A percentile compares a stretch with the other conserved stretches of the same genome.
Conservation (phyloP, 495 filamentous ascomycete genomes). For the Sporormia fimetaria region DNA sequence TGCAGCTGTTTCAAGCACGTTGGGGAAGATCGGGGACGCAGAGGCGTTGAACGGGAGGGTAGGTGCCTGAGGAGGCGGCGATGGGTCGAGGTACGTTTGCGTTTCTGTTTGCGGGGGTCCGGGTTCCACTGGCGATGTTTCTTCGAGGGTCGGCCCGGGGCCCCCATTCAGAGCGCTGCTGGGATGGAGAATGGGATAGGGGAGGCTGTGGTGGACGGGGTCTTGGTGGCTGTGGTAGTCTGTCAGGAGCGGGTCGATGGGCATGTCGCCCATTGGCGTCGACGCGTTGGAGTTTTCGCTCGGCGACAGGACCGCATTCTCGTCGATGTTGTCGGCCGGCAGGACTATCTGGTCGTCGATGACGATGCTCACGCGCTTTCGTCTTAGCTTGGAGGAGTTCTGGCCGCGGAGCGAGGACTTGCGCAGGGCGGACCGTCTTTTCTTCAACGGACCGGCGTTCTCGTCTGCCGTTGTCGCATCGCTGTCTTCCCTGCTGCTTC, state of each 20-base stretch:
- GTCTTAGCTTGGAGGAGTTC: neutral
- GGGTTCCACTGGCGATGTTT: too few species aligned
- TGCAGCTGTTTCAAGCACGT: constrained; percentile 5
- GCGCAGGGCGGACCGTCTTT: constrained; percentile 9
- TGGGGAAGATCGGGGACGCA: constrained; percentile 12
- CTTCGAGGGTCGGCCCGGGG: neutral
- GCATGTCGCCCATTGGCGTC: constrained; percentile 6
- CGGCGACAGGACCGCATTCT: constrained; percentile 2
- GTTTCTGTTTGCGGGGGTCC: constrained; percentile 32
- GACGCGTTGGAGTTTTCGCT: constrained; percentile 13
- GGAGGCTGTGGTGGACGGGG: constrained; percentile 14
- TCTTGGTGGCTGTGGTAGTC: constrained; percentile 4
- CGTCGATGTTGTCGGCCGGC: constrained; percentile 13
- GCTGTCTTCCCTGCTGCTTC: neutral
- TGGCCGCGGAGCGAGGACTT: constrained; percentile 21
- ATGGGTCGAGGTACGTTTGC: constrained; percentile 28
- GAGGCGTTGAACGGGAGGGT: constrained; percentile 8
- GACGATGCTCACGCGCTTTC: constrained; percentile 22
- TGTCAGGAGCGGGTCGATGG: constrained; percentile 12
- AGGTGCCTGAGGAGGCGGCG: constrained; percentile 19
- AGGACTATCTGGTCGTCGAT: constrained; percentile 26
- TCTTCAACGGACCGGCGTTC: constrained; percentile 2
- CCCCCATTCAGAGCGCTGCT: constrained; percentile 3
- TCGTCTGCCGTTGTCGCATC: neutral
- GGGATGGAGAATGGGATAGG: constrained; percentile 3